Base-by-base conservation (phyloP, 208 protist species). In the Sergeia podlipaevii region DNA sequence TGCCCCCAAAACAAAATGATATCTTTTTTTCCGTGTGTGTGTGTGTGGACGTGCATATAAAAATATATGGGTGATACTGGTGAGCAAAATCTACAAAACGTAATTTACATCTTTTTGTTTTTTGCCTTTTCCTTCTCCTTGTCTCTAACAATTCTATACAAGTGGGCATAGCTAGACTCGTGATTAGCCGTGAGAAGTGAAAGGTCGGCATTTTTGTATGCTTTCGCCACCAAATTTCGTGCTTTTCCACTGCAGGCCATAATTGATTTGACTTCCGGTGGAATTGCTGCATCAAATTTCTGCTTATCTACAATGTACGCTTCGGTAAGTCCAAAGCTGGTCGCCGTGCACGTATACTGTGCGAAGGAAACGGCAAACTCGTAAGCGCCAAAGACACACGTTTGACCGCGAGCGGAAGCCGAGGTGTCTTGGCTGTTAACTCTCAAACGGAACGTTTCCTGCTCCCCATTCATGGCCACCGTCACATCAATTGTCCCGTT, bases 291-390 rank as follows among this genome's bases (percentile, higher is more conserved):
- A 41, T 90, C 74, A 21, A 91, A 54, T 38, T 71, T 66, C 7
- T 68, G 34, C 29, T 52, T 49, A 13, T 89, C 70, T 20, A 95
- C 65, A 2, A 87, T 64, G 46, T 80, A 81, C 20, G 81, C 87
- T 50, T 95, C 80, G 4, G 81, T 83, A 4, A 91, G 45, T 0
- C 84, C 83, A 42, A 85, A 83, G 42, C 87, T 91, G 20, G 74
- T 85, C 1, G 81, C 79, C 1, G 80, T 89, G 42, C 69, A 87
- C 1, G 56, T 70, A 56, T 89, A 90, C 52, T 91, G 80, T 2
- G 77, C 57, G 6, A 81, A 62, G 13, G 50, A 68, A 15, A 70
- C 65, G 18, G 76, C 75, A 29, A 81, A 86, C 44, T 95, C 87
- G 48, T 91, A 95, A 1, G 79, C 83, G 0, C 87, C 87, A 42